Base-by-base conservation (phyloP, 2,329 filamentous ascomycete species). In the Alternaria arbusti region DNA sequence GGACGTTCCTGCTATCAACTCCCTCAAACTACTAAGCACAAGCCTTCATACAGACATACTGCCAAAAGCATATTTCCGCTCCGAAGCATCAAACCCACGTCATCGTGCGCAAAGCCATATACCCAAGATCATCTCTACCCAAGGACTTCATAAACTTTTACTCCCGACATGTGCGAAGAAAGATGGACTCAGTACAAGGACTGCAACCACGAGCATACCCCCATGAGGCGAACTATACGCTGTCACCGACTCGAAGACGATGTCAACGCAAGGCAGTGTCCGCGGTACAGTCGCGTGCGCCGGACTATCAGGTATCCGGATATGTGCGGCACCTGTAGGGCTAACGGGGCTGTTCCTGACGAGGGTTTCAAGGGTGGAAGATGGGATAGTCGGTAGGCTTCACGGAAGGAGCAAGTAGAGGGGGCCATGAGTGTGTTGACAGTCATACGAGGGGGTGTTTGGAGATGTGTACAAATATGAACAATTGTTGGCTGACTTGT, bases 151-250 rank as follows among this genome's bases (percentile, higher is more conserved):
- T 15, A 10, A 20, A 23, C 32, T 25, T 17, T 13, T 43, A 20
- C 8, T 49, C 4, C 9, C 36, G 9, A 43, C 5, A 60, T 57
- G 54, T 61, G 59, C 45, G 20, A 50, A 46, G 25, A 23, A 25
- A 10, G 10, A 1, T 61, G 59, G 59, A 61, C 54, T 1, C 59
- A 61, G 13, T 36, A 61, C 30, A 43, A 23, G 15, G 25, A 61
- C 26, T 57, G 59, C 26, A 57, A 57, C 26, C 54, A 61, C 46
- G 59, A 61, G 20, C 17, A 57, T 12, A 13, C 12, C 4, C 45
- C 46, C 3, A 61, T 60, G 51, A 10, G 32, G 15, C 54, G 46
- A 20, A 36, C 6, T 4, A 30, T 17, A 17, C 46, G 46, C 20
- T 61, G 59, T 46, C 54, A 13, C 2, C 45, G 26, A 17, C 23